Evolutionary conservation across 169 alveolate species (phyloP), one percentile per base, ranked within the genome.

Genomic region (Cryptosporidium muris): DNA sequence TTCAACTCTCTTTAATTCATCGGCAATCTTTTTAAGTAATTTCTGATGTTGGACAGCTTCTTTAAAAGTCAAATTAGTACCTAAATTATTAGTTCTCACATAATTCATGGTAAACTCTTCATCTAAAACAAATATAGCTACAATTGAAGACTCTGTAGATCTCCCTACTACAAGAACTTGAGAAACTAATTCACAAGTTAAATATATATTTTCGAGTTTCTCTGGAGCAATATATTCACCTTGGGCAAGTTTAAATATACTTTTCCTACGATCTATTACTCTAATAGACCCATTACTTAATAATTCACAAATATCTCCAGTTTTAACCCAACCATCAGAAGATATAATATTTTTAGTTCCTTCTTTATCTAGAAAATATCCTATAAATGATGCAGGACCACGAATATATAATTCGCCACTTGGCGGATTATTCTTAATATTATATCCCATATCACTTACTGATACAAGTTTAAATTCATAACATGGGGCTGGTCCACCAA

Each of bases 151-250:
- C 43, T 74, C 85, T 11, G 67, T 74, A 12, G 85, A 42, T 38
- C 85, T 74, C 2, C 85, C 85, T 42, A 74, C 64, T 9, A 74
- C 85, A 42, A 74, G 68, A 37, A 68, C 85, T 38, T 74, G 85
- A 4, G 63, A 58, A 16, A 74, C 48, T 4, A 74, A 52, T 43
- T 74, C 85, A 7, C 65, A 54, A 56, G 51, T 42, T 7, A 62
- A 66, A 52, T 58, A 81, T 53, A 67, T 65, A 34, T 60, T 82
- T 65, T 90, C 92, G 40, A 97, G 91, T 85, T 95, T 94, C 81
- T 96, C 99, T 6, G 98, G 98, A 45, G 98, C 96, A 14, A 97
- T 96, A 89, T 97, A 97, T 88, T 97, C 99, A 1, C 99, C 99
- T 90, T 97, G 98, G 0, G 96, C 85, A 67, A 97, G 95, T 85